Conservation (phyloP, 2,329 filamentous ascomycete species). For the Scedosporium minutisporum region DNA sequence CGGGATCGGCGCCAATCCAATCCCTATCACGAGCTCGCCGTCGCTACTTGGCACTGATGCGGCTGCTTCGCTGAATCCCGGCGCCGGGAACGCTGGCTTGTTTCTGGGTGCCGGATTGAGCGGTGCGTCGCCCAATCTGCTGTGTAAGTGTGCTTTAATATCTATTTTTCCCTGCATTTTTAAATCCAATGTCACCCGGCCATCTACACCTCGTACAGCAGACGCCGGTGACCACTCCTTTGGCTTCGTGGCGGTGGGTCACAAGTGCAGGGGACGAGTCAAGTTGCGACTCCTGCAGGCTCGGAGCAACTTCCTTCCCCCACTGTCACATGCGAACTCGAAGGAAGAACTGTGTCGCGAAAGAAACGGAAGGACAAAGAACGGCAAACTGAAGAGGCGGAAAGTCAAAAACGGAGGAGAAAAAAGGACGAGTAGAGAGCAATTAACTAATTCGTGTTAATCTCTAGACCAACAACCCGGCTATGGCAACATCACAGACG, state of each 20-base stretch:
- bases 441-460: not conserved
- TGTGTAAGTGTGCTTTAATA: constrained; percentile 30
- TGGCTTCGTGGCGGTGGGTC: not conserved
- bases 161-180: not conserved
- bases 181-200: not conserved
- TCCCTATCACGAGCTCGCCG: constrained; percentile 9
- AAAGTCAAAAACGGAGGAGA: not conserved
- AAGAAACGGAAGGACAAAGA: not conserved
- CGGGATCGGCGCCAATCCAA: constrained; percentile 19
- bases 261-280: not conserved
- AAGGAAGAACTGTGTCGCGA: not conserved
- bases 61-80: constrained; percentile 10
- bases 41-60: constrained; percentile 5
- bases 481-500: not conserved
- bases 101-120: constrained; percentile 19
- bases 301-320: not conserved
- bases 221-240: not conserved
- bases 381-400: not conserved
- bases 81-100: constrained; percentile 19
- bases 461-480: constrained; percentile 2
- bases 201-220: not conserved
- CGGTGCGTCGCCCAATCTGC: constrained; percentile 36
- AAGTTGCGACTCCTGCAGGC: not conserved
- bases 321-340: constrained; percentile 4
- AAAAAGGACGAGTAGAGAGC: not conserved